Evolutionary conservation across 805 yeast species (phyloP).

Genomic region (Debaryomyces prosopidis): DNA sequence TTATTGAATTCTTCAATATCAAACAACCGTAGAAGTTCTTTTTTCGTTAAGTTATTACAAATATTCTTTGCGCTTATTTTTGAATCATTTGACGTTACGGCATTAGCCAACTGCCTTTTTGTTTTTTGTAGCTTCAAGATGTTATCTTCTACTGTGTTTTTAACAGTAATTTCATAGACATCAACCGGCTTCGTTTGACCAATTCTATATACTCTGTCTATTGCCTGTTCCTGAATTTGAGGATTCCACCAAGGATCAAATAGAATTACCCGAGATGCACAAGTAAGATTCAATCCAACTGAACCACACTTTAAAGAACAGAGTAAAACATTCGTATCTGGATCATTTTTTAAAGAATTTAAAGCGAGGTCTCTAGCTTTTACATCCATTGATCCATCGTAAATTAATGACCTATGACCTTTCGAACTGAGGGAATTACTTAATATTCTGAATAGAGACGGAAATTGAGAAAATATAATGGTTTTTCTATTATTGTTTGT

Average conservation of each 20-base stretch:
- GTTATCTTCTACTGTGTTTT: constrained; percentile 75
- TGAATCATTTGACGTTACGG: constrained; percentile 38
- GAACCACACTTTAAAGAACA: constrained; percentile 86
- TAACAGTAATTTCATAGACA: constrained; percentile 72
- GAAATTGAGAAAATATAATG: constrained; percentile 47
- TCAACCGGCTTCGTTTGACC: constrained; percentile 73
- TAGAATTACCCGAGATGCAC: constrained; percentile 75
- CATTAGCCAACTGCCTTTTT: constrained; percentile 69
- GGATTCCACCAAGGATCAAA: constrained; percentile 93
- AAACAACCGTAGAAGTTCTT: constrained; percentile 6
- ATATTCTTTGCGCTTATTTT: neutral
- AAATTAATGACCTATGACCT: constrained; percentile 30
- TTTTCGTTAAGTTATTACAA: neutral
- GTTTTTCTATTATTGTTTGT: constrained; percentile 38
- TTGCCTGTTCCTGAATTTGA: constrained; percentile 69
- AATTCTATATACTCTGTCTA: constrained; percentile 84
- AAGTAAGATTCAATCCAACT: constrained; percentile 79
- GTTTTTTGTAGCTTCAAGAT: constrained; percentile 81
- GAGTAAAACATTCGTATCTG: constrained; percentile 42
- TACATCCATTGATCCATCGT: constrained; percentile 35
- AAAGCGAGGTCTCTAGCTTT: constrained; percentile 28
- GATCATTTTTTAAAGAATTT: constrained; percentile 3
- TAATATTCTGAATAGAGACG: constrained; percentile 30
- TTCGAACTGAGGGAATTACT: constrained; percentile 24
- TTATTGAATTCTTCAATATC: neutral